phyloP scores from a whole-genome alignment of 441 rosid species.

The Erysimum cheiri region DNA sequence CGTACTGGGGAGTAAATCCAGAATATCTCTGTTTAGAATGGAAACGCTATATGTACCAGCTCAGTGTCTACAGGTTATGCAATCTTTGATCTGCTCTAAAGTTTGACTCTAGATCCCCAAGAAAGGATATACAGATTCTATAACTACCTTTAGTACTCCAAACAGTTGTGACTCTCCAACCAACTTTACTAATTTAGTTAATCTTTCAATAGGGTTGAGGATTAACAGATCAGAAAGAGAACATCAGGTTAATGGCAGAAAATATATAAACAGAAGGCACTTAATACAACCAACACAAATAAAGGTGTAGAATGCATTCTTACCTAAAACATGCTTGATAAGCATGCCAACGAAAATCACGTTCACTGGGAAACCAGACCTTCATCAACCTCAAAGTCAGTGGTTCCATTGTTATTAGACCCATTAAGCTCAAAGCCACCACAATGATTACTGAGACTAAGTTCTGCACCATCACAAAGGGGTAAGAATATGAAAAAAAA shows the following conservation, averaged over 20 bases:
- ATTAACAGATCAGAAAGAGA: slow-evolving; percentile 1
- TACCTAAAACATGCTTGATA: slow-evolving; percentile 89
- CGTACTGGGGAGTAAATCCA: background rate
- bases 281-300: background rate
- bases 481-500: background rate
- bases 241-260: background rate
- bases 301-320: slow-evolving; percentile 23
- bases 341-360: slow-evolving; percentile 98
- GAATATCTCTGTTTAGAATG: background rate
- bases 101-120: background rate
- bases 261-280: background rate
- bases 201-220: slow-evolving; percentile 3
- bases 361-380: slow-evolving; percentile 97
- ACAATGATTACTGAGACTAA: slow-evolving; percentile 87
- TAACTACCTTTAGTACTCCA: background rate
- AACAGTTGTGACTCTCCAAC: slow-evolving; percentile 3
- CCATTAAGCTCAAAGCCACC: slow-evolving; percentile 65
- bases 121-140: background rate
- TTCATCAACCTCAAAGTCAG: slow-evolving; percentile 82
- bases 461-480: slow-evolving; percentile 63
- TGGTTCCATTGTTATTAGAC: slow-evolving; percentile 85
- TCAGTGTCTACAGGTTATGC: background rate
- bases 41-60: background rate
- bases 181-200: background rate
- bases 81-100: background rate